Conservation (phyloP, 116 monocot species). For the Cymodocea nodosa region DNA sequence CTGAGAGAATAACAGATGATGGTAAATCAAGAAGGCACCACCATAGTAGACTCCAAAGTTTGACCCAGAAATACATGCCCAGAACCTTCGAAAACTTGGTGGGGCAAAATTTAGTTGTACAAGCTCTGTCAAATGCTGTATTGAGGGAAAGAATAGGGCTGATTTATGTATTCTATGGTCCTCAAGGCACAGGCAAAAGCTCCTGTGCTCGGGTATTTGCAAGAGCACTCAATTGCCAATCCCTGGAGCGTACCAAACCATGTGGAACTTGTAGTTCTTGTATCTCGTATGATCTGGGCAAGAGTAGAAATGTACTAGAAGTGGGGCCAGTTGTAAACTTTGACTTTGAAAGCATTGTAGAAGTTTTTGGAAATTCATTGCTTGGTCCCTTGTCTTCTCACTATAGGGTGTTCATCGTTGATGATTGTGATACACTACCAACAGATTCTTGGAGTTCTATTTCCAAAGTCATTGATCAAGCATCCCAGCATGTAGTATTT, state of each 20-base stretch:
- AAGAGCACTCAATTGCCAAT: constrained; percentile 73
- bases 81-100: constrained; percentile 74
- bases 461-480: constrained; percentile 35
- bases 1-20: constrained; percentile 33
- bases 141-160: constrained; percentile 64
- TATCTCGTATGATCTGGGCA: constrained; percentile 55
- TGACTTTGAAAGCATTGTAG: constrained; percentile 32
- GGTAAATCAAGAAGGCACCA: constrained; percentile 8
- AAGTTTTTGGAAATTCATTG: constrained; percentile 25
- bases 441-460: constrained; percentile 39
- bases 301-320: constrained; percentile 55
- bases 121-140: constrained; percentile 85
- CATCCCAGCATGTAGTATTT: constrained; percentile 42
- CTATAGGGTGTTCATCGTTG: constrained; percentile 52
- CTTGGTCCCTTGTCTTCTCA: constrained; percentile 18
- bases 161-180: constrained; percentile 86
- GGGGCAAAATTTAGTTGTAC: constrained; percentile 83
- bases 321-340: constrained; percentile 43
- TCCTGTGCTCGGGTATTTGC: constrained; percentile 89
- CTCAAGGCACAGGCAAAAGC: constrained; percentile 91
- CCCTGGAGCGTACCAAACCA: constrained; percentile 46
- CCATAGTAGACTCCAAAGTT: constrained; percentile 30
- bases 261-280: constrained; percentile 73
- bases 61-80: constrained; percentile 86
- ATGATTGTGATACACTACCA: constrained; percentile 42